Evolutionary conservation across 129 eudicot genomes (phyloP).

Genomic region (Centella asiatica): DNA sequence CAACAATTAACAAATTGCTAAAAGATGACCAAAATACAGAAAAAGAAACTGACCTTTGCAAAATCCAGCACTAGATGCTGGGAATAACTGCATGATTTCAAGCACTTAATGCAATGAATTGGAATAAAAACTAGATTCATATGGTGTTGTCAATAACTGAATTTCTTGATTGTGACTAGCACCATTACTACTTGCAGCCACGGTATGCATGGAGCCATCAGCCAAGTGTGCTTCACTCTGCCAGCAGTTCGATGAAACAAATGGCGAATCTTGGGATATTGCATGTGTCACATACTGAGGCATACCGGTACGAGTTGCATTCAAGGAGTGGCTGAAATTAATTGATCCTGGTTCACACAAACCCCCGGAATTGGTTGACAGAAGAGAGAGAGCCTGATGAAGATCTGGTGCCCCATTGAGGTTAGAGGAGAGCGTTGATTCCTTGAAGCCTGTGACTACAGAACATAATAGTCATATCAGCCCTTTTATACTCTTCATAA

Average conservation of each 20-base stretch:
- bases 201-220: slow-evolving; percentile 19
- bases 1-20: too few species aligned
- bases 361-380: slow-evolving; percentile 83
- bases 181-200: slow-evolving; percentile 18
- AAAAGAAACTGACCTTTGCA: too few species aligned
- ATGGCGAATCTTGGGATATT: slow-evolving; percentile 40
- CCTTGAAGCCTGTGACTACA: slow-evolving; percentile 44
- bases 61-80: too few species aligned
- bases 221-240: slow-evolving; percentile 33
- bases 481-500: too few species aligned
- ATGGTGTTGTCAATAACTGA: slow-evolving; percentile 32
- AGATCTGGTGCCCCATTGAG: slow-evolving; percentile 56
- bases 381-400: slow-evolving; percentile 98
- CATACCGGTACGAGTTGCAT: slow-evolving; percentile 17
- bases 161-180: slow-evolving; percentile 30
- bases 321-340: slow-evolving; percentile 24
- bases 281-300: slow-evolving; percentile 27
- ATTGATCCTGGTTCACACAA: slow-evolving; percentile 31
- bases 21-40: too few species aligned
- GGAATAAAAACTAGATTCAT: slow-evolving; percentile 42
- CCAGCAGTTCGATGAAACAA: slow-evolving; percentile 47
- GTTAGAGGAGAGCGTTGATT: slow-evolving; percentile 34
- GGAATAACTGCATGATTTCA: too few species aligned
- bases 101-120: slow-evolving; percentile 30
- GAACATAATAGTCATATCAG: neutral